These are phyloP conservation scores for Globisporangium radiosum DNA, from an alignment of 352 stramenopile species.

Conservation along the genomic window DNA sequence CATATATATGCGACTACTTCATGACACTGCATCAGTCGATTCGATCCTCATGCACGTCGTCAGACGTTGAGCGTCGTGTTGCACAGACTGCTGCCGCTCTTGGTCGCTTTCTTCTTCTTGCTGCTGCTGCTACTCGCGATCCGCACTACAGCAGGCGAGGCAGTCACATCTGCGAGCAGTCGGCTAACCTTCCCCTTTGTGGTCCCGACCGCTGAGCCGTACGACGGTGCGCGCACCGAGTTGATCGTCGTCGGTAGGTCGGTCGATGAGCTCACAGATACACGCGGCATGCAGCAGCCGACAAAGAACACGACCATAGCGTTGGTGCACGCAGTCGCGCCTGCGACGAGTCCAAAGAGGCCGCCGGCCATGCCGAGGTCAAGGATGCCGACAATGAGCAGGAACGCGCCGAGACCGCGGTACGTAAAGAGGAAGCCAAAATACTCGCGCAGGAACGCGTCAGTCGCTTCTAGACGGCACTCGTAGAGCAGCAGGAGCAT, in stretches of 20 bases:
- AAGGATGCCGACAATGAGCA: constrained; percentile 56
- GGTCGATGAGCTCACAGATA: background rate
- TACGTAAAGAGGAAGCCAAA: constrained; percentile 61
- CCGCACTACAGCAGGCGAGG: background rate
- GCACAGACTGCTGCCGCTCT: constrained; percentile 7
- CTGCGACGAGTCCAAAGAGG: constrained; percentile 29
- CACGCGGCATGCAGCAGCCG: constrained; percentile 20
- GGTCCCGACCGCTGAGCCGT: constrained; percentile 2
- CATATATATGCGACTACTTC: background rate
- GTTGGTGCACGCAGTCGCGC: constrained; percentile 27
- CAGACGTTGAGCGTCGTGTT: constrained; percentile 12
- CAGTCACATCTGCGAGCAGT: constrained; percentile 1
- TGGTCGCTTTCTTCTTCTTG: constrained; percentile 4
- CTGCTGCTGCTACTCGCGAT: constrained; percentile 1
- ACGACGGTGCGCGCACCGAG: constrained; percentile 8
- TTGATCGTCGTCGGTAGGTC: constrained; percentile 10
- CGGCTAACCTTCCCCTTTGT: background rate
- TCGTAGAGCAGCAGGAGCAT: constrained; percentile 46
- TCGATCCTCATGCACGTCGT: background rate
- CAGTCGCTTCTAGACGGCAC: constrained; percentile 36
- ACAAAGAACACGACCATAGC: constrained; percentile 34
- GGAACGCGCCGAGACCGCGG: constrained; percentile 36
- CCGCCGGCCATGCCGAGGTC: constrained; percentile 45
- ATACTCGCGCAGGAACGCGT: constrained; percentile 41
- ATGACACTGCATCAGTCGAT: background rate